A percentile compares a stretch with the other conserved stretches of the same genome.
Evolutionary conservation across 306 rosid species (phyloP).

Genomic region (Pyrus bretschneideri): DNA sequence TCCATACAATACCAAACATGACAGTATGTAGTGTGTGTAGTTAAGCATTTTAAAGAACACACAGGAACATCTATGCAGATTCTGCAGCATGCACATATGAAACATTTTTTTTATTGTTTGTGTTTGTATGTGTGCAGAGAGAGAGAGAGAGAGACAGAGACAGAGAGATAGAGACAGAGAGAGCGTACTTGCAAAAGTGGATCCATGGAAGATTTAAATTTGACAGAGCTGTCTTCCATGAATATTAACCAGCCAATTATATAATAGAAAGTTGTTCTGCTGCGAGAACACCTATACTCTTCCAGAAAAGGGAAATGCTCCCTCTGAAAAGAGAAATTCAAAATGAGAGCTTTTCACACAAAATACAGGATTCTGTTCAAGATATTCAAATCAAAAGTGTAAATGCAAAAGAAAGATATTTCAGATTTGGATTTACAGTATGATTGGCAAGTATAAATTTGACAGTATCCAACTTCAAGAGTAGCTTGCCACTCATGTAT

Average conservation of each 20-base stretch:
- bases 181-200: slow-evolving; percentile 76
- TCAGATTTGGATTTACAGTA: slow-evolving; percentile 46
- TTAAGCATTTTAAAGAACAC: neutral
- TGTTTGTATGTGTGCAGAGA: neutral
- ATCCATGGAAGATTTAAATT: slow-evolving; percentile 95
- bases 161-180: slow-evolving; percentile 7
- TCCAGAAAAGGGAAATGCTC: slow-evolving; percentile 91
- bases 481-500: slow-evolving; percentile 96
- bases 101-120: neutral
- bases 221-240: slow-evolving; percentile 90
- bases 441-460: slow-evolving; percentile 91
- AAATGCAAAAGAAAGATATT: neutral
- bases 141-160: slow-evolving; percentile 14
- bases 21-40: neutral
- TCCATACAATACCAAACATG: neutral
- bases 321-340: slow-evolving; percentile 45
- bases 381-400: slow-evolving; percentile 1
- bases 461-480: slow-evolving; percentile 88
- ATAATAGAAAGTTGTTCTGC: slow-evolving; percentile 88
- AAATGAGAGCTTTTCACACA: slow-evolving; percentile 19
- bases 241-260: slow-evolving; percentile 89
- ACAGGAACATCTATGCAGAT: neutral
- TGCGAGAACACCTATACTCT: slow-evolving; percentile 82
- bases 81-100: neutral
- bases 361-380: neutral